phyloP scores from a whole-genome alignment of 257 asterid genomes.

The Solanum tarijense region DNA sequence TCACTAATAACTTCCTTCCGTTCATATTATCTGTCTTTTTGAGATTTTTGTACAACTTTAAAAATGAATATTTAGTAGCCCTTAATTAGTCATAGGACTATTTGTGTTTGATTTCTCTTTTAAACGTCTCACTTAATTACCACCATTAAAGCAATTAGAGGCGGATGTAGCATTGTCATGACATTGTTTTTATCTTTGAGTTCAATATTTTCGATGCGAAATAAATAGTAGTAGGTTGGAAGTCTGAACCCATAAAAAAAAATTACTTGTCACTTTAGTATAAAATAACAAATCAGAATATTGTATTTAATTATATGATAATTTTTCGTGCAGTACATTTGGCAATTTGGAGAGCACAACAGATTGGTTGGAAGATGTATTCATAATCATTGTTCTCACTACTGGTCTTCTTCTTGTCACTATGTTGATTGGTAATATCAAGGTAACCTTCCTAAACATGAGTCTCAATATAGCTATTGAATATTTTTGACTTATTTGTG shows the following conservation, averaged over 20 bases:
- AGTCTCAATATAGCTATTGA: neutral
- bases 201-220: no score
- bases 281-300: neutral
- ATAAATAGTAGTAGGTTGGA: neutral
- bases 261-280: neutral
- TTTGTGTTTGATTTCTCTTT: neutral
- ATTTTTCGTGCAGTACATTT: conserved; percentile 45
- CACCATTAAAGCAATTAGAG: neutral
- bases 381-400: conserved; percentile 83
- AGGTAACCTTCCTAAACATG: conserved; percentile 28
- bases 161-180: neutral
- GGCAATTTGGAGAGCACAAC: conserved; percentile 97
- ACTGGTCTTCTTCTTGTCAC: conserved; percentile 84
- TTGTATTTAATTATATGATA: neutral
- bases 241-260: neutral
- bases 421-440: conserved; percentile 97
- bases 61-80: neutral
- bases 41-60: neutral
- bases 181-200: no score
- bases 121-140: neutral
- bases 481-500: neutral
- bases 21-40: neutral
- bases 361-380: conserved; percentile 86
- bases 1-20: neutral
- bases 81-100: neutral